Evolutionary conservation across 2,329 filamentous ascomycete genomes (phyloP), one percentile per base, ranked within the genome.

Genomic region (Alternaria alternata): DNA sequence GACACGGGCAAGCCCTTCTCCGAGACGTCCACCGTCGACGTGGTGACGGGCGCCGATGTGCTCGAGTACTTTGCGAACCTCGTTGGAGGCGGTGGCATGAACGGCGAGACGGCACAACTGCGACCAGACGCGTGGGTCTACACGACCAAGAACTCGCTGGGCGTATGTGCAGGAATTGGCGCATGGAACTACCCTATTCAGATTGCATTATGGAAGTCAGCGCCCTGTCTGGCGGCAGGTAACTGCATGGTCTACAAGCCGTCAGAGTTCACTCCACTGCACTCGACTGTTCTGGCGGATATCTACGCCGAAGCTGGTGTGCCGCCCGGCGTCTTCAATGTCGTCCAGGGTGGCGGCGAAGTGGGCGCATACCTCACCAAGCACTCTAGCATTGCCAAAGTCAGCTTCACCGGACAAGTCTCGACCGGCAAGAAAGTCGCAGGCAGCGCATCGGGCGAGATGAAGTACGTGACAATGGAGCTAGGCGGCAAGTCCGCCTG

Each of bases 381-480:
- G 4, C 92, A 96, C 75, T 86, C 87, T 0, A 81, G 80, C 49
- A 89, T 96, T 70, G 89, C 91, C 62, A 96, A 96, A 81, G 92
- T 96, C 70, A 93, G 90, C 74, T 96, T 96, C 81, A 96, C 93
- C 0, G 93, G 93, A 18, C 92, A 96, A 75, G 92, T 96, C 26
- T 86, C 87, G 60, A 96, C 93, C 0, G 93, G 93, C 14, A 87
- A 87, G 79, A 94, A 92, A 76, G 93, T 97, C 9, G 92, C 93
- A 9, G 87, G 86, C 43, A 83, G 89, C 36, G 93, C 93, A 3
- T 89, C 91, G 1, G 87, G 87, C 32, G 87, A 87, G 69, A 93
- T 96, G 90, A 96, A 96, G 80, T 93, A 93, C 74, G 89, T 95
- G 49, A 96, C 93, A 20, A 94, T 96, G 91, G 93, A 97, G 80